Percentiles rank a stretch among this genome's conserved stretches.
These are phyloP conservation scores for Neopestalotiopsis clavispora DNA, from an alignment of 2,329 filamentous ascomycete species.

Conservation along the genomic window DNA sequence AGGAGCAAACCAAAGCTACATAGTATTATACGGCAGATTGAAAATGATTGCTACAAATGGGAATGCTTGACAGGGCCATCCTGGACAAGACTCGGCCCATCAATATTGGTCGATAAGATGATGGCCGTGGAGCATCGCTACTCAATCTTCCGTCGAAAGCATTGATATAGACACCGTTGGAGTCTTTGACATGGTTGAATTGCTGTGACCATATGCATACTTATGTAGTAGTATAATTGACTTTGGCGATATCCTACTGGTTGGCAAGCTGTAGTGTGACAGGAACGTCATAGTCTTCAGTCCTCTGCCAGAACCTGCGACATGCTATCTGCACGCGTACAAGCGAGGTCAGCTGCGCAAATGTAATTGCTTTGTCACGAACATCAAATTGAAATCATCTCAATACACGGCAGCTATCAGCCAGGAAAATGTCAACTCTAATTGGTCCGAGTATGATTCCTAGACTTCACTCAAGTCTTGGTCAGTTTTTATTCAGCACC, in stretches of 20 bases:
- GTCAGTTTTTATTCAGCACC: not conserved
- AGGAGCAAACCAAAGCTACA: not conserved
- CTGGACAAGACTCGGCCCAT: no score
- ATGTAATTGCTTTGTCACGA: not conserved
- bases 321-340: not conserved
- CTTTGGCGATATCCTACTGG: not conserved
- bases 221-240: not conserved
- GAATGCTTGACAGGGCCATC: no score
- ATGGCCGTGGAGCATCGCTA: no score
- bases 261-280: not conserved
- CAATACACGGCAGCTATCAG: not conserved
- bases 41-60: not conserved
- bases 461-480: not conserved
- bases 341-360: not conserved
- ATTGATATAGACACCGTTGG: not conserved
- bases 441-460: not conserved
- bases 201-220: not conserved
- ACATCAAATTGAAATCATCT: not conserved
- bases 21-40: not conserved
- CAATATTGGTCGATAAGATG: no score
- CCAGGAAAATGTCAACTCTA: not conserved
- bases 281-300: not conserved
- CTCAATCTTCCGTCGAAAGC: not conserved
- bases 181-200: not conserved
- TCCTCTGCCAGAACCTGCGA: not conserved